Conservation (phyloP, 176 grass and related monocot species). For the Hordeum vulgare region DNA sequence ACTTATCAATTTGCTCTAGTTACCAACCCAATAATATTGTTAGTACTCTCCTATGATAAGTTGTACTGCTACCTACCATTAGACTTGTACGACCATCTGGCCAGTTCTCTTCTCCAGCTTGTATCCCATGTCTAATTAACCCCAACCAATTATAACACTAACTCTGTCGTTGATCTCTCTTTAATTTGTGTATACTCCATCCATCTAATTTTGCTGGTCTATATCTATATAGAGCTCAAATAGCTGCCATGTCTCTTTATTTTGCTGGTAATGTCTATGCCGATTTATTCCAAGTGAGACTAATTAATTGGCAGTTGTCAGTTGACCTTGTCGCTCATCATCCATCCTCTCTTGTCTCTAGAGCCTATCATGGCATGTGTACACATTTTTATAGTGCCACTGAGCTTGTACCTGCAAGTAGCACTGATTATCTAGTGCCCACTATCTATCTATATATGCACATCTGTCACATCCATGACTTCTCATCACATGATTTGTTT, state of each 20-base stretch:
- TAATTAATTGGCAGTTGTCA: not conserved
- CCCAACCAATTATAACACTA: too few species aligned
- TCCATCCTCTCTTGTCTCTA: not conserved
- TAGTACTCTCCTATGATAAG: not conserved
- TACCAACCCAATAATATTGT: not conserved
- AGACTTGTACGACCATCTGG: not conserved
- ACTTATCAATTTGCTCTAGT: not conserved
- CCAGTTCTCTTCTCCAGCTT: not conserved
- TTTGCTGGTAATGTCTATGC: not conserved
- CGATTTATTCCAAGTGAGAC: not conserved
- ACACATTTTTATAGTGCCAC: not conserved
- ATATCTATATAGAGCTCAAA: not conserved
- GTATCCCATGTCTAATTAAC: not conserved
- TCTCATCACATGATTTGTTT: not conserved
- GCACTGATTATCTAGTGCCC: not conserved
- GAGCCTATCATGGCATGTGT: not conserved
- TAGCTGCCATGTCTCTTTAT: not conserved
- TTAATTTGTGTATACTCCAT: not conserved
- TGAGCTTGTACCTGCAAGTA: not conserved
- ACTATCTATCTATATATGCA: not conserved
- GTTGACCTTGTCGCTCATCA: constrained; percentile 12
- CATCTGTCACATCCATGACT: not conserved
- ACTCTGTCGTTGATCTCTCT: not conserved
- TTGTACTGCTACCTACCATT: not conserved
- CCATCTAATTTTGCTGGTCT: not conserved